These are phyloP conservation scores for Acacia acuminata DNA, from an alignment of 306 rosid species.

Conservation along the genomic window DNA sequence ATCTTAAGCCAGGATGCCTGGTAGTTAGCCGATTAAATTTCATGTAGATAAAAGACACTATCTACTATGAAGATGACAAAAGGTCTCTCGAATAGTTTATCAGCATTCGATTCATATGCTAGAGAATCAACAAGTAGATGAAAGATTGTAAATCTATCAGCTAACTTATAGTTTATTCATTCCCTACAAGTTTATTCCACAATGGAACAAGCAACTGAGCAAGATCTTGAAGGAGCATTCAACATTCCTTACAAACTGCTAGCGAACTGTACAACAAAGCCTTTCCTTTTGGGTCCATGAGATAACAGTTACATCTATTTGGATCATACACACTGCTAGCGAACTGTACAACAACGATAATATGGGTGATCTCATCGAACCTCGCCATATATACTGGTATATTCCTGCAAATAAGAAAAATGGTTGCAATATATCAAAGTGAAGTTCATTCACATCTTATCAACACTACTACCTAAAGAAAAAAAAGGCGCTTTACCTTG, in stretches of 20 bases:
- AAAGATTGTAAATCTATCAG: background rate
- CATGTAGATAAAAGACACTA: background rate
- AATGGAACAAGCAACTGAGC: background rate
- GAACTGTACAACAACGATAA: constrained; percentile 33
- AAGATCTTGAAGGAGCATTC: background rate
- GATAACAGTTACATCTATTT: constrained; percentile 25
- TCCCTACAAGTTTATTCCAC: background rate
- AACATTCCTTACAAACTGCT: background rate
- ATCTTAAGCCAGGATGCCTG: background rate
- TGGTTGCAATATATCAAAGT: constrained; percentile 21
- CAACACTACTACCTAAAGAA: constrained; percentile 7
- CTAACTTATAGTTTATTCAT: background rate
- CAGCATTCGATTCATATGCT: background rate
- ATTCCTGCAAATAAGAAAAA: constrained; percentile 57
- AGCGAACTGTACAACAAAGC: background rate
- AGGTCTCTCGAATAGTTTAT: background rate
- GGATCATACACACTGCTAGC: constrained; percentile 17
- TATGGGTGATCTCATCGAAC: constrained; percentile 36
- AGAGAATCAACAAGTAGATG: background rate
- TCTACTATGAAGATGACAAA: background rate
- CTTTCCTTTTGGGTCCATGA: background rate
- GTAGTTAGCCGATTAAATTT: background rate
- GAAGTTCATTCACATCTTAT: constrained; percentile 1
- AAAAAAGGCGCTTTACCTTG: constrained; percentile 45
- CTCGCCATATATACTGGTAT: constrained; percentile 61